phyloP scores from a whole-genome alignment of 2,329 filamentous ascomycete species.

The Fusarium sp. region DNA sequence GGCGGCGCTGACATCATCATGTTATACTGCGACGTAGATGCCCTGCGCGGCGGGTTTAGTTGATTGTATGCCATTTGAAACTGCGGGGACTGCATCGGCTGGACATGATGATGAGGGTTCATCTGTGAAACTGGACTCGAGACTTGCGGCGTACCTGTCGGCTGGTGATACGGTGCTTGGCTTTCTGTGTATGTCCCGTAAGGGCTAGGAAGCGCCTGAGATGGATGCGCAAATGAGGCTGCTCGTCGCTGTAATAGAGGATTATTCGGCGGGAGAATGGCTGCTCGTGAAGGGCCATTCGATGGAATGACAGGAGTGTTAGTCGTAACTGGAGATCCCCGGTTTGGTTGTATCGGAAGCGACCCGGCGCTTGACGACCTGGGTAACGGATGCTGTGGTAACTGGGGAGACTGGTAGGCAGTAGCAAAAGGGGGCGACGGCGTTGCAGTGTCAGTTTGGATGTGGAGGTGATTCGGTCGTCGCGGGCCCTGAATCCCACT shows the following conservation, averaged over 20 bases:
- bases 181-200: constrained; percentile 4
- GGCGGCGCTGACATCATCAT: background rate
- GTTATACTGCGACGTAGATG: constrained; percentile 9
- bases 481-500: constrained; percentile 8
- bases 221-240: constrained; percentile 26
- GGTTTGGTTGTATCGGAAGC: background rate
- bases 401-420: constrained; percentile 18
- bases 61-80: constrained; percentile 9
- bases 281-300: constrained; percentile 5
- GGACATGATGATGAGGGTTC: constrained; percentile 6
- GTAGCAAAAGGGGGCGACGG: background rate
- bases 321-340: constrained; percentile 10
- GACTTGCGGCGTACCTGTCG: constrained; percentile 6
- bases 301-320: constrained; percentile 10
- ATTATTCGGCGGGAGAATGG: constrained; percentile 14
- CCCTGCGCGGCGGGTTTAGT: background rate
- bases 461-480: constrained; percentile 7
- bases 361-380: constrained; percentile 15
- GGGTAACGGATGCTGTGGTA: constrained; percentile 5
- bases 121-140: constrained; percentile 5
- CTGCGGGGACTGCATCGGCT: constrained; percentile 21
- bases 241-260: constrained; percentile 21
- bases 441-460: constrained; percentile 8
- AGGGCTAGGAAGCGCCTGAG: constrained; percentile 16
- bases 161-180: constrained; percentile 5